Evolutionary conservation across 1,284 basidiomycete genomes (phyloP).

Genomic region (Microbotryomycetes sp.): DNA sequence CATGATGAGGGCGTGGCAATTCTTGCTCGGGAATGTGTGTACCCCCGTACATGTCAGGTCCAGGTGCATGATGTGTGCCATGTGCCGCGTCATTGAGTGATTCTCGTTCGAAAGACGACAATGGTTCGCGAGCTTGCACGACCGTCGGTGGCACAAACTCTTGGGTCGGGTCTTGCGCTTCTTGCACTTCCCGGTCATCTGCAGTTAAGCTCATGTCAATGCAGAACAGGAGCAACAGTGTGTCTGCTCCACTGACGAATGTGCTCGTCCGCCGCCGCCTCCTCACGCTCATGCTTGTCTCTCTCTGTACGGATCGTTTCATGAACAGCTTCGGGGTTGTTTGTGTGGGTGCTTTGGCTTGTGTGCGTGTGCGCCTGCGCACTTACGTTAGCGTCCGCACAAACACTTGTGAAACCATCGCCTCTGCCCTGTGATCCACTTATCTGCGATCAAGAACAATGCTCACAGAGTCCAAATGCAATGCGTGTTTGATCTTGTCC

Average conservation of each 20-base stretch:
- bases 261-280: constrained; percentile 8
- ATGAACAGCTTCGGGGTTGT: constrained; percentile 2
- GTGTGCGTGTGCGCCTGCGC: too few relatives aligned
- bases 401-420: too few relatives aligned
- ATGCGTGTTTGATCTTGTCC: constrained; percentile 12
- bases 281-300: constrained; percentile 5
- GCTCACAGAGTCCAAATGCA: constrained; percentile 6
- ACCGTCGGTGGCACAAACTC: neutral
- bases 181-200: constrained; percentile 12
- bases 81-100: constrained; percentile 6
- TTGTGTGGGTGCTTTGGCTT: neutral
- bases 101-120: constrained; percentile 1
- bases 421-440: too few relatives aligned
- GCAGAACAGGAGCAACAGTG: neutral
- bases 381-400: too few relatives aligned
- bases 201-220: neutral
- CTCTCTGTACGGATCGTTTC: neutral
- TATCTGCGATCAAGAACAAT: too few relatives aligned
- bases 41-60: constrained; percentile 11
- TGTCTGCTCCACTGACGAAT: neutral
- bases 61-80: neutral
- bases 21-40: constrained; percentile 19
- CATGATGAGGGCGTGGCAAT: neutral
- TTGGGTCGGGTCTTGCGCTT: neutral
- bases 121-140: neutral